These are phyloP conservation scores for Aspergillus olivimuriae DNA, from an alignment of 495 filamentous ascomycete species.

Conservation along the genomic window DNA sequence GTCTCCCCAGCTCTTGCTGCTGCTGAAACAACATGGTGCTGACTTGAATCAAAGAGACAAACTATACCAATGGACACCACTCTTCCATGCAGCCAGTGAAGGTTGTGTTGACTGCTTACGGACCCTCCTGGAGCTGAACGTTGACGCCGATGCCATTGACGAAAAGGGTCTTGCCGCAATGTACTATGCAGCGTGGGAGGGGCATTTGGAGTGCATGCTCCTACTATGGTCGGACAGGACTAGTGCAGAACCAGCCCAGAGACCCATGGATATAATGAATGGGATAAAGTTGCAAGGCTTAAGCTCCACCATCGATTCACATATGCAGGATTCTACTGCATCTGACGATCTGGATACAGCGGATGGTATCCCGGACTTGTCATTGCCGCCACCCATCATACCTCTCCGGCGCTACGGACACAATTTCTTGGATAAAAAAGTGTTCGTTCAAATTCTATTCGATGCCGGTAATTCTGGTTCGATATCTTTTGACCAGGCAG, in stretches of 20 bases:
- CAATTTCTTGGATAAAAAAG: slow-evolving; percentile 96
- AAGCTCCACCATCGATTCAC: slow-evolving; percentile 21
- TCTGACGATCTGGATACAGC: slow-evolving; percentile 63
- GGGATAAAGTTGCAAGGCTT: slow-evolving; percentile 29
- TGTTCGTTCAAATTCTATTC: slow-evolving; percentile 85
- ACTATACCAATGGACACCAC: slow-evolving; percentile 92
- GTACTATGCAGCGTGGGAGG: slow-evolving; percentile 99
- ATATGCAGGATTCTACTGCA: slow-evolving; percentile 44
- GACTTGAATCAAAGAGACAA: slow-evolving; percentile 90
- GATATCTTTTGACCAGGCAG: slow-evolving; percentile 86
- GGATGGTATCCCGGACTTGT: slow-evolving; percentile 87
- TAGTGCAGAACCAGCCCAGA: slow-evolving; percentile 14
- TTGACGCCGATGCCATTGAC: slow-evolving; percentile 68
- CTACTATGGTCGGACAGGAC: slow-evolving; percentile 59
- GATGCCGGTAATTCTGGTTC: slow-evolving; percentile 63
- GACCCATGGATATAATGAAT: slow-evolving; percentile 32
- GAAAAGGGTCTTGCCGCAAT: slow-evolving; percentile 91
- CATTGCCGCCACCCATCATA: slow-evolving; percentile 92
- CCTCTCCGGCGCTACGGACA: slow-evolving; percentile 91
- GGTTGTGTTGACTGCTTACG: slow-evolving; percentile 84
- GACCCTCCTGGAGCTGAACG: slow-evolving; percentile 68
- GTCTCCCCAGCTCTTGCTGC: slow-evolving; percentile 65
- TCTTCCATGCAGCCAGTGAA: slow-evolving; percentile 95
- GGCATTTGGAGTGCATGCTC: slow-evolving; percentile 89
- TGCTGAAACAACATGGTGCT: slow-evolving; percentile 82